phyloP scores from a whole-genome alignment of 495 filamentous ascomycete species.

The Aspergillus campestris region DNA sequence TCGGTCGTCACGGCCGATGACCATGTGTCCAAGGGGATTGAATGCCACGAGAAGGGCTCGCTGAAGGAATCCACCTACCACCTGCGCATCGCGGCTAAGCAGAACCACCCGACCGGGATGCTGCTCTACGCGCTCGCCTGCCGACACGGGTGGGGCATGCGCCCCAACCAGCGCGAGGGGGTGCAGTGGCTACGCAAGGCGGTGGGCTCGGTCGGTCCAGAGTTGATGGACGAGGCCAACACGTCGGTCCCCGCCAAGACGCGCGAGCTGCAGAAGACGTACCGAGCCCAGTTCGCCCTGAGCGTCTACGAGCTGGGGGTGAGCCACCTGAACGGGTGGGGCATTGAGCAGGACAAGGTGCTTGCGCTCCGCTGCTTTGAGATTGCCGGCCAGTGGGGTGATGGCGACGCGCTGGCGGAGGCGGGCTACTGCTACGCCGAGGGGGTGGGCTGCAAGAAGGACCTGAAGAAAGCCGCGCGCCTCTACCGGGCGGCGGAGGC shows the following conservation, averaged over 20 bases:
- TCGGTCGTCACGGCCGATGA: conserved; percentile 67
- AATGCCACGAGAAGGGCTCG: conserved; percentile 75
- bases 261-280: conserved; percentile 62
- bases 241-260: conserved; percentile 51
- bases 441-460: conserved; percentile 83
- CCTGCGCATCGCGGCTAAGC: conserved; percentile 78
- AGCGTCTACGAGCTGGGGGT: conserved; percentile 94
- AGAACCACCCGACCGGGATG: conserved; percentile 86
- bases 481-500: conserved; percentile 85
- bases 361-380: conserved; percentile 90
- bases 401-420: conserved; percentile 85
- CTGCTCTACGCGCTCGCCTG: conserved; percentile 91
- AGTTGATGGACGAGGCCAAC: conserved; percentile 74
- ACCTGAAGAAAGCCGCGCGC: conserved; percentile 86
- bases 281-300: conserved; percentile 85
- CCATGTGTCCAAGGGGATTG: conserved; percentile 80
- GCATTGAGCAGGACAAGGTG: conserved; percentile 82
- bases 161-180: conserved; percentile 78
- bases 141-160: conserved; percentile 98
- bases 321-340: conserved; percentile 98
- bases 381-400: conserved; percentile 95
- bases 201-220: conserved; percentile 71
- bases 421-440: conserved; percentile 83
- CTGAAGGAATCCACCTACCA: conserved; percentile 93
- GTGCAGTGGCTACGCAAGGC: conserved; percentile 87